A percentile compares a stretch with the other conserved stretches of the same genome.
Conservation (phyloP, 208 protist genomes). For the Phytomonas serpens region DNA sequence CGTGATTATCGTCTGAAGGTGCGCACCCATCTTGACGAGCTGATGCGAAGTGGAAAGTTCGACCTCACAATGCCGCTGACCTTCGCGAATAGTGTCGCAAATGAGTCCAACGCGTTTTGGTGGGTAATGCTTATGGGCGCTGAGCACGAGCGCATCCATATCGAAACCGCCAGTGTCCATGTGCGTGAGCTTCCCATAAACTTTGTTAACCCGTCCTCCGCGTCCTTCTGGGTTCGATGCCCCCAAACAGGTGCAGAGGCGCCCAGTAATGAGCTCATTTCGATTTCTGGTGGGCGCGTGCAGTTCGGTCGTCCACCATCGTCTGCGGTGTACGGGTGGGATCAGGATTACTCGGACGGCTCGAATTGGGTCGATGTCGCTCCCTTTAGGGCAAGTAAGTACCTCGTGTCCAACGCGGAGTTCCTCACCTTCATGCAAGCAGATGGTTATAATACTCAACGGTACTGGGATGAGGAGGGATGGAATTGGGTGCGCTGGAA, state of each 20-base stretch:
- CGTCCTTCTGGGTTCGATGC: conserved; percentile 70
- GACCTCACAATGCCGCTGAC: conserved; percentile 70
- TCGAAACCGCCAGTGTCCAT: conserved; percentile 95
- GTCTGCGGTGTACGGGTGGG: conserved; percentile 92
- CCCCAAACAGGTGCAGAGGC: conserved; percentile 33
- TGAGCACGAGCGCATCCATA: conserved; percentile 96
- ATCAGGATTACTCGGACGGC: conserved; percentile 93
- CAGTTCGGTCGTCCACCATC: conserved; percentile 59
- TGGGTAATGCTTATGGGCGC: conserved; percentile 93
- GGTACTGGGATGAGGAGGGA: conserved; percentile 95
- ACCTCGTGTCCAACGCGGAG: conserved; percentile 93
- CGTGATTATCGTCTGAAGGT: conserved; percentile 84
- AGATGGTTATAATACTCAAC: conserved; percentile 83
- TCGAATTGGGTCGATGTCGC: conserved; percentile 61
- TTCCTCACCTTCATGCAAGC: conserved; percentile 91
- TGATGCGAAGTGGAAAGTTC: conserved; percentile 70
- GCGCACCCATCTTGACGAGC: conserved; percentile 58
- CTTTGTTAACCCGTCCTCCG: conserved; percentile 51
- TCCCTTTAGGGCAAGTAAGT: conserved; percentile 92
- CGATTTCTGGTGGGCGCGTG: conserved; percentile 62
- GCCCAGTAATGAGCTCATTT: conserved; percentile 72
- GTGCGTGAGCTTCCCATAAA: conserved; percentile 91
- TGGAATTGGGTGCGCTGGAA: conserved; percentile 93
- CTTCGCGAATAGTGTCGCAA: conserved; percentile 65
- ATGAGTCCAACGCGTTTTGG: conserved; percentile 76